Evolutionary conservation across 2,329 filamentous ascomycete species (phyloP).

Genomic region (Nigrospora osmanthi): DNA sequence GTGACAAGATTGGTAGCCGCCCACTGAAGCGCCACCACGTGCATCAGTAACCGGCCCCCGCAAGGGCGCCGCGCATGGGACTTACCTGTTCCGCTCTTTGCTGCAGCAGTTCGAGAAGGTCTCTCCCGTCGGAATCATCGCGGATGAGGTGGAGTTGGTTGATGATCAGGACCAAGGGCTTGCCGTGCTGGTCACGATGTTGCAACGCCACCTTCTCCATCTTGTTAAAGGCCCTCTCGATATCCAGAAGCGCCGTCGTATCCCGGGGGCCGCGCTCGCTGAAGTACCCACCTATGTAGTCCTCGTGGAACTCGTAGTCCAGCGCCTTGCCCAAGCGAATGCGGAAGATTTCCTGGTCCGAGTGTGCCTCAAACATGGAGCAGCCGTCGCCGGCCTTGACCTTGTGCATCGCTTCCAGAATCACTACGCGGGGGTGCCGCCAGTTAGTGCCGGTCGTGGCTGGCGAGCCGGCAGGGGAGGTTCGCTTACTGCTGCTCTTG

Average conservation of each 20-base stretch:
- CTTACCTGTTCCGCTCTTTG: conserved; percentile 65
- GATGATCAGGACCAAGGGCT: conserved; percentile 83
- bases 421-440: background rate
- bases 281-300: conserved; percentile 95
- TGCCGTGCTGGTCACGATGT: conserved; percentile 51
- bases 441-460: background rate
- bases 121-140: conserved; percentile 87
- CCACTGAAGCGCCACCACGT: conserved; percentile 34
- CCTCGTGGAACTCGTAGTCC: conserved; percentile 95
- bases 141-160: conserved; percentile 89
- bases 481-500: conserved; percentile 64
- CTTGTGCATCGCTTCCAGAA: conserved; percentile 84
- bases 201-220: conserved; percentile 87
- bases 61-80: too few relatives aligned
- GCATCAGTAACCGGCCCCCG: too few relatives aligned
- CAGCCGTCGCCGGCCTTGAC: conserved; percentile 73
- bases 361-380: conserved; percentile 94
- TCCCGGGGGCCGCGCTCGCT: conserved; percentile 89
- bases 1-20: conserved; percentile 63
- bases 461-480: background rate
- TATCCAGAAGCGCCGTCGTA: conserved; percentile 85
- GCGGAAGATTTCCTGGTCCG: conserved; percentile 90
- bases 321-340: conserved; percentile 86
- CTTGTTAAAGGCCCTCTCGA: conserved; percentile 96
- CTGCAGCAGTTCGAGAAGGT: conserved; percentile 88